Base-by-base conservation (phyloP, 768 basidiomycete species). In the Mycena venus region DNA sequence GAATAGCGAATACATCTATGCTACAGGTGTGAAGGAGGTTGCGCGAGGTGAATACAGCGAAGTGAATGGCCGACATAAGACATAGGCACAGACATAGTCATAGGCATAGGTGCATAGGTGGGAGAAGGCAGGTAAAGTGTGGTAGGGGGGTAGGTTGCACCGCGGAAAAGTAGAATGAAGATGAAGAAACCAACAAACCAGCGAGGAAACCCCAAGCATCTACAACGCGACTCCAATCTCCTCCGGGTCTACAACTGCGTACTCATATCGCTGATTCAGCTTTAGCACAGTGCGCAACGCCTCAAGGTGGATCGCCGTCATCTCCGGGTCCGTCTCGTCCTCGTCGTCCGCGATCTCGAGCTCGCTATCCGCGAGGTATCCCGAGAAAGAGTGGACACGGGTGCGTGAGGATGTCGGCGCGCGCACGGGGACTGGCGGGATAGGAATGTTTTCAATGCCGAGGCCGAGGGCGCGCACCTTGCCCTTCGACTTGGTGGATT, bases 331-430 rank as follows among this genome's bases (percentile, higher is more conserved):
- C n/a, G 62, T 63, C 31, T 70, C 60, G 36, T 70, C 68, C 29
- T 71, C 70, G 21, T 70, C 69, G 19, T 42, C 40, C 23, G 12
- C 10, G 59, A 3, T 11, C 9, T 40, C 47, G 32, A 42, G 21
- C 36, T 42, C 51, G 23, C 19, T 27, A 21, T 62, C 70, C 2
- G 62, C 27, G 29, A 64, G 29, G 40, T 42, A 71, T 1, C 70
- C 62, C 53, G 70, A 63, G 61, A 71, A 71, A 5, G 70, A 71
- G 38, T 71, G 53, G 14, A 58, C 51, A 17, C 70, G 70, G 3
- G n/a, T 12, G 55, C 53, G 38, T 11, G 55, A 23, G 58, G n/a
- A 2, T 21, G 31, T 12, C 4, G 29, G 1, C 1, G 55, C 12
- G 23, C 49, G 32, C 8, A 14, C 12, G 15, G 38, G 38, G 4